Evolutionary conservation across 2,329 filamentous ascomycete species (phyloP).

Genomic region (Didymella glomerata): DNA sequence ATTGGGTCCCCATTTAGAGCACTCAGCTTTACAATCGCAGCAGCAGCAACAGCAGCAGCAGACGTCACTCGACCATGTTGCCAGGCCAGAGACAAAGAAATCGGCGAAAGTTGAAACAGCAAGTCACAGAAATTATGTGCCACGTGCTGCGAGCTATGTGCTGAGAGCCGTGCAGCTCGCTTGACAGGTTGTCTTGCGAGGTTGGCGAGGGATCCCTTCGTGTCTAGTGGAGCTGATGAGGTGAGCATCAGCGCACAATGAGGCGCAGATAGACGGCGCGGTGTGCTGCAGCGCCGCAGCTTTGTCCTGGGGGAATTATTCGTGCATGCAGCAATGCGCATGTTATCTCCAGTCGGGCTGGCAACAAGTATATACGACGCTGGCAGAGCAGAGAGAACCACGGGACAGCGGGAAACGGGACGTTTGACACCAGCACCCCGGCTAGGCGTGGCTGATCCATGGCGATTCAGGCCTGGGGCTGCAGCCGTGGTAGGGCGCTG

Average conservation of each 20-base stretch:
- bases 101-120: background rate
- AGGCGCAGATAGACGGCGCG: conserved; percentile 4
- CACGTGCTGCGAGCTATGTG: conserved; percentile 11
- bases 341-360: background rate
- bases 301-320: conserved; percentile 1
- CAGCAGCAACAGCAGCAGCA: background rate
- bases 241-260: conserved; percentile 15
- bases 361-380: background rate
- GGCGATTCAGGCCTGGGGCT: conserved; percentile 1
- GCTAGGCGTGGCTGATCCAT: conserved; percentile 7
- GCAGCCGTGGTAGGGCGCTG: conserved; percentile 1
- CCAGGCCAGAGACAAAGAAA: conserved; percentile 10
- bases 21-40: conserved; percentile 11
- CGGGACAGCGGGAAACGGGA: conserved; percentile 11
- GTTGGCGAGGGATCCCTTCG: conserved; percentile 17
- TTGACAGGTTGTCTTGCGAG: conserved; percentile 6
- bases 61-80: conserved; percentile 3
- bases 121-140: background rate
- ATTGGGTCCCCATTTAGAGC: conserved; percentile 8
- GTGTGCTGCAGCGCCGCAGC: conserved; percentile 3
- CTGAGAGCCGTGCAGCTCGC: conserved; percentile 3
- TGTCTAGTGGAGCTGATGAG: conserved; percentile 19
- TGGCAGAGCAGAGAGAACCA: background rate
- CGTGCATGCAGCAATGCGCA: background rate
- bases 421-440: conserved; percentile 13